Evolutionary conservation across 2,329 filamentous ascomycete genomes (phyloP).

Genomic region (Clonostachys rosea): DNA sequence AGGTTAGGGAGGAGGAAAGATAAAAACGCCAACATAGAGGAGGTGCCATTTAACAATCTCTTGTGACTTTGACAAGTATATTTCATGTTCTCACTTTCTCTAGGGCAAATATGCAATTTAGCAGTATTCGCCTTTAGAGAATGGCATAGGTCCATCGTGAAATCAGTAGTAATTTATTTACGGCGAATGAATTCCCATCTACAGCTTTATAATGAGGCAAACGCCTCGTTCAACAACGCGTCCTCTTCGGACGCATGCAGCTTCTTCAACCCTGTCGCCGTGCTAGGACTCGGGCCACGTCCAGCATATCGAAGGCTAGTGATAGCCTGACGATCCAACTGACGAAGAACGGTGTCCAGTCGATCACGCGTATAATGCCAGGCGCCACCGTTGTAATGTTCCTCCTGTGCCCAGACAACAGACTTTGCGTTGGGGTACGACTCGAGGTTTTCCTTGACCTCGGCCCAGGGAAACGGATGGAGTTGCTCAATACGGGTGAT

Average conservation of each 20-base stretch:
- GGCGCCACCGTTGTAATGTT: slow-evolving; percentile 93
- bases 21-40: too few species aligned
- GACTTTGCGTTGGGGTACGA: slow-evolving; percentile 96
- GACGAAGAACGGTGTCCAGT: slow-evolving; percentile 92
- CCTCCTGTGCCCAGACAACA: slow-evolving; percentile 96
- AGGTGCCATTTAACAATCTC: too few species aligned
- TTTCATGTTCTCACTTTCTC: too few species aligned
- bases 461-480: slow-evolving; percentile 98
- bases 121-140: too few species aligned
- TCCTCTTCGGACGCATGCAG: slow-evolving; percentile 90
- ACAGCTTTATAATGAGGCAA: slow-evolving; percentile 21
- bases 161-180: too few species aligned
- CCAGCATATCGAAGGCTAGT: slow-evolving; percentile 98
- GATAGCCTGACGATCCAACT: slow-evolving; percentile 87
- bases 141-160: too few species aligned
- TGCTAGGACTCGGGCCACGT: slow-evolving; percentile 85
- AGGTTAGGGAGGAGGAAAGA: too few species aligned
- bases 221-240: slow-evolving; percentile 67
- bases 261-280: slow-evolving; percentile 88
- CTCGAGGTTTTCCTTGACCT: slow-evolving; percentile 94
- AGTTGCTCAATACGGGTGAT: slow-evolving; percentile 96
- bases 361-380: slow-evolving; percentile 98
- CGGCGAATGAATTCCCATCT: too few species aligned
- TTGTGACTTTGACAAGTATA: too few species aligned
- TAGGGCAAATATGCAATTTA: too few species aligned